phyloP scores from a whole-genome alignment of 2,329 filamentous ascomycete genomes.

The Penicillium vulpinum region DNA sequence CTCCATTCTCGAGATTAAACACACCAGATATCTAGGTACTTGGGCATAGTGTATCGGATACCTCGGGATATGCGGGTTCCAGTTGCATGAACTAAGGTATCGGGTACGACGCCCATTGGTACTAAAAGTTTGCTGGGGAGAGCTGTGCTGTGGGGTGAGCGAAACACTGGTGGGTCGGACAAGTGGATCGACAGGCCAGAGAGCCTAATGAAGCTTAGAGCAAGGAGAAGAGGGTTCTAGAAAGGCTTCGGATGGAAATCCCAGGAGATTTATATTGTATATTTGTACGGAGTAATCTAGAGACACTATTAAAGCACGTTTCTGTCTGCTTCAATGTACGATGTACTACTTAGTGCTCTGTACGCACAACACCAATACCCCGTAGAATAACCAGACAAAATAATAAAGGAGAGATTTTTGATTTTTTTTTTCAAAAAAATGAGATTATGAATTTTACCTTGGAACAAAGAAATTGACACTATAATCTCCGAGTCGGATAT shows the following conservation, averaged over 20 bases:
- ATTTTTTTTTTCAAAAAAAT: not conserved
- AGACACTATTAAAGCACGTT: not conserved
- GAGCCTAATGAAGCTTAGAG: conserved; percentile 5
- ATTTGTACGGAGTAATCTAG: not conserved
- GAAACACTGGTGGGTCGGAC: conserved; percentile 27
- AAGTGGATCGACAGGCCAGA: conserved; percentile 20
- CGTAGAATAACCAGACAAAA: no score
- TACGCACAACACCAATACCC: no score
- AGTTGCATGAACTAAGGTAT: conserved; percentile 8
- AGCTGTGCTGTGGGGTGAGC: conserved; percentile 23
- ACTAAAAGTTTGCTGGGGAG: conserved; percentile 5
- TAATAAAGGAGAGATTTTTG: not conserved
- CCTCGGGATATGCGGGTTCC: conserved; percentile 1
- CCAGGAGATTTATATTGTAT: not conserved
- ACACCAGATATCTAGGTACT: not conserved
- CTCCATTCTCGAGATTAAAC: not conserved
- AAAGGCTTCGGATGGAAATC: not conserved
- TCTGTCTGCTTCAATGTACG: not conserved
- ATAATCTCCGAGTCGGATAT: not conserved
- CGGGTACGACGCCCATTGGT: conserved; percentile 16
- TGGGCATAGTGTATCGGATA: conserved; percentile 1
- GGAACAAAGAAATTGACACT: not conserved
- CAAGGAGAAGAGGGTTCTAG: conserved; percentile 1
- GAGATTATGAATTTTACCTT: not conserved
- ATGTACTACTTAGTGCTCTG: no score